Base-by-base conservation (phyloP, 306 rosid genomes). In the Vigna reflexopilosa region DNA sequence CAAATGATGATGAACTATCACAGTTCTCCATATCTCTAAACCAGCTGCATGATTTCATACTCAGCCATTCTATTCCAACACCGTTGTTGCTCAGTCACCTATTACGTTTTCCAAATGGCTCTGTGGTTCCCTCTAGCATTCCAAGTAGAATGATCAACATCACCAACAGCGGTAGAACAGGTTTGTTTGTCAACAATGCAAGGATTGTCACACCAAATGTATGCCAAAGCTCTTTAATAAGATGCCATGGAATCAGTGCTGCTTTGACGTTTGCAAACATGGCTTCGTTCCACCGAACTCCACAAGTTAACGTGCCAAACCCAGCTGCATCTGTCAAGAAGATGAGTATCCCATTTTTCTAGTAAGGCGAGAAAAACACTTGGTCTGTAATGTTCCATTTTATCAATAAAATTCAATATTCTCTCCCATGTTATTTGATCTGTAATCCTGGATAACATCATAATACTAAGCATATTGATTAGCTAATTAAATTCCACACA, bases 21-120 rank as follows among this genome's bases (percentile, higher is more conserved):
- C 82, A 58, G n/a, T 73, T 78, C 67, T 66, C 88, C 40, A 54
- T 78, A 70, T 62, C 66, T 38, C 80, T 83, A 2, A 81, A 73
- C 8, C 72, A 49, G 16, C 76, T 87, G 55, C 83, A 65, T 48
- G 85, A 86, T 42, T 87, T 83, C 77, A 34, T 89, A 73, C 73
- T 88, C 57, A 78, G 89, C 73, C 88, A 86, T 72, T 89, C 90
- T 19, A 82, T 86, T 72, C 88, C 91, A 40, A 85, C 85, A 52
- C 73, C 90, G 52, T 67, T 87, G 9, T 28, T 80, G 28, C 84
- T 85, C 73, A 77, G 34, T 45, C 90, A 91, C 61, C 81, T 89
- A 9, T 48, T 71, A 40, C 87, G 69, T 57, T 81, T 82, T 42
- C 91, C 91, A 26, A 88, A 87, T 58, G 97, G 92, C 34, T 82